These are phyloP conservation scores for Zymoseptoria brevis DNA, from an alignment of 2,329 filamentous ascomycete genomes.

Conservation along the genomic window DNA sequence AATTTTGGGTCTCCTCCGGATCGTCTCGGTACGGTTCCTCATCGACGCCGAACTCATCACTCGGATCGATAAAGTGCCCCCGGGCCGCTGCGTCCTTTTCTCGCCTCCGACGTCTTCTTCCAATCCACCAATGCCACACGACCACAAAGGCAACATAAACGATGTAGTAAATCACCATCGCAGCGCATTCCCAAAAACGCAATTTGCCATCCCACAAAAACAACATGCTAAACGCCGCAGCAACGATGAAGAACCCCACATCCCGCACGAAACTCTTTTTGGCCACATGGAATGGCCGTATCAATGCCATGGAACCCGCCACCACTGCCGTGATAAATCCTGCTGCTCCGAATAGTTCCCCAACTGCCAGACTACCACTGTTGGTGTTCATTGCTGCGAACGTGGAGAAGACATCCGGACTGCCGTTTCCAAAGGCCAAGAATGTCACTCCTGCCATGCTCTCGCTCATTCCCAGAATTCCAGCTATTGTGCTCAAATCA, in stretches of 20 bases:
- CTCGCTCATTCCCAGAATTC: slow-evolving; percentile 84
- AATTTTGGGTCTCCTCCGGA: slow-evolving; percentile 39
- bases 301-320: slow-evolving; percentile 91
- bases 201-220: slow-evolving; percentile 80
- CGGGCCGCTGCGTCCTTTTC: slow-evolving; percentile 64
- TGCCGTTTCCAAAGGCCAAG: slow-evolving; percentile 93
- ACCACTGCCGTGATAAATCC: slow-evolving; percentile 96
- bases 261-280: slow-evolving; percentile 86
- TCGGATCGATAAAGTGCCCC: slow-evolving; percentile 59
- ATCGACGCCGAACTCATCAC: slow-evolving; percentile 52
- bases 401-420: slow-evolving; percentile 95
- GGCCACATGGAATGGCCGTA: slow-evolving; percentile 88
- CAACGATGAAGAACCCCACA: slow-evolving; percentile 82
- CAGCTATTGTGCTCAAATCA: slow-evolving; percentile 88
- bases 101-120: slow-evolving; percentile 52
- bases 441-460: slow-evolving; percentile 95
- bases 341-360: slow-evolving; percentile 89
- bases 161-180: slow-evolving; percentile 85
- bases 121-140: slow-evolving; percentile 81
- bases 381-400: slow-evolving; percentile 97
- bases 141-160: slow-evolving; percentile 88
- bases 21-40: slow-evolving; percentile 46
- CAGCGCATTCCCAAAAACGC: slow-evolving; percentile 77
- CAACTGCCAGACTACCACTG: slow-evolving; percentile 92
- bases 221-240: slow-evolving; percentile 76